Percentiles rank a stretch among this genome's conserved stretches.
phyloP scores from a whole-genome alignment of 768 basidiomycete species.

The Filobasidium wieringae region DNA sequence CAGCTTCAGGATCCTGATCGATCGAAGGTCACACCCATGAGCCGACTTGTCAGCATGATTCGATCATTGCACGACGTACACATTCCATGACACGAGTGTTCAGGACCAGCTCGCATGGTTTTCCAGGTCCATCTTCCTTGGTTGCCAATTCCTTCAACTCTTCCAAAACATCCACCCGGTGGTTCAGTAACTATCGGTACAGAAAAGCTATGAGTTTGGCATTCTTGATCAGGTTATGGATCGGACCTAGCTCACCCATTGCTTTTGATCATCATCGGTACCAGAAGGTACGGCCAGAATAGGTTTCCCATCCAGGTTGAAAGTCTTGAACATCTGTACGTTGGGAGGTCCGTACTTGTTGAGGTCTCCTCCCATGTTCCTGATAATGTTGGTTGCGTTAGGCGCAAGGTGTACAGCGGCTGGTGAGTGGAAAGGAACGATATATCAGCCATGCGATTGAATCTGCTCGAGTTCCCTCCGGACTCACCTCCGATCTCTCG shows the following conservation, averaged over 20 bases:
- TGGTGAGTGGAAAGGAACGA: too few relatives aligned
- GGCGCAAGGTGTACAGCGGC: slow-evolving; percentile 17
- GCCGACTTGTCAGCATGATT: neutral
- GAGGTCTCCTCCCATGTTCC: slow-evolving; percentile 11
- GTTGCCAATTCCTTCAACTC: slow-evolving; percentile 12
- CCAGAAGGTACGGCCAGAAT: too few relatives aligned
- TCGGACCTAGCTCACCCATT: too few relatives aligned
- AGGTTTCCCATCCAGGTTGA: neutral
- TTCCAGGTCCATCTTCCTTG: neutral
- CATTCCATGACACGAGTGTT: neutral
- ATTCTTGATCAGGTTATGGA: too few relatives aligned
- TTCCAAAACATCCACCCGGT: slow-evolving; percentile 17
- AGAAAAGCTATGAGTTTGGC: too few relatives aligned
- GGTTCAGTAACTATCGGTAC: slow-evolving; percentile 15
- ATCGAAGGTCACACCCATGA: too few relatives aligned
- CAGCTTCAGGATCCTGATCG: slow-evolving; percentile 8
- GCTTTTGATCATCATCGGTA: too few relatives aligned
- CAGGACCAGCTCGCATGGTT: slow-evolving; percentile 1
- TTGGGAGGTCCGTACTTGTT: neutral
- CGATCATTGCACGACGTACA: too few relatives aligned
- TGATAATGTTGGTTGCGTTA: slow-evolving; percentile 9
- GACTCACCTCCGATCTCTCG: too few relatives aligned
- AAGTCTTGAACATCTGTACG: too few relatives aligned
- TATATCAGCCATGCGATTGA: too few relatives aligned
- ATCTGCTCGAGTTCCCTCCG: neutral